Percentiles rank a stretch among this genome's conserved stretches.
phyloP scores from a whole-genome alignment of 805 yeast species.

The Kodamaea restingae region DNA sequence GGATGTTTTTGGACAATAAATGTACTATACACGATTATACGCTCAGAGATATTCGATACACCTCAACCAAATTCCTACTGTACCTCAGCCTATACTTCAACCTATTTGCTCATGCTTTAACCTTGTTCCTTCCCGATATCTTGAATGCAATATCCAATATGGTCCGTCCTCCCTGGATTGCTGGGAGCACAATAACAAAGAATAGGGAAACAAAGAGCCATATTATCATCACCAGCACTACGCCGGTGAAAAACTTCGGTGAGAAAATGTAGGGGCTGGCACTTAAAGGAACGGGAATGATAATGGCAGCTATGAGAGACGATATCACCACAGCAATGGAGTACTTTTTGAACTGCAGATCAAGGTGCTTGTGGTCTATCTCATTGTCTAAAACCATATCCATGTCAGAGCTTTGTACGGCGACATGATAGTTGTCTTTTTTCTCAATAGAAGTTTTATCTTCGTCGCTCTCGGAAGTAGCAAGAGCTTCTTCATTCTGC shows the following conservation, averaged over 20 bases:
- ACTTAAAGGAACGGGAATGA: conserved; percentile 33
- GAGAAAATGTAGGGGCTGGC: conserved; percentile 32
- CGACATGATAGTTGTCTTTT: background rate
- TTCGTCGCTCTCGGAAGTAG: background rate
- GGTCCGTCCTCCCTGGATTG: conserved; percentile 21
- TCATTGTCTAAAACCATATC: conserved; percentile 21
- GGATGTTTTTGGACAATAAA: conserved; percentile 1
- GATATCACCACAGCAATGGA: conserved; percentile 18
- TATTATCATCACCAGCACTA: conserved; percentile 26
- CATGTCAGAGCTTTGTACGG: conserved; percentile 1
- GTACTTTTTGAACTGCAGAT: conserved; percentile 28
- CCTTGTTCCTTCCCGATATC: background rate
- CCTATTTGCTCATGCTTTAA: too few species aligned
- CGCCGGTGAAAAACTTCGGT: conserved; percentile 27
- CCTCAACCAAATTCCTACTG: too few species aligned
- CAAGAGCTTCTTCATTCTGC: background rate
- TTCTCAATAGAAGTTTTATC: background rate
- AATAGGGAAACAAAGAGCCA: conserved; percentile 34
- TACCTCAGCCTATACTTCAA: too few species aligned
- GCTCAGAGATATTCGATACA: too few species aligned
- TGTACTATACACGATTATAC: too few species aligned
- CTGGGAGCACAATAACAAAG: conserved; percentile 27
- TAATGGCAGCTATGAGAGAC: conserved; percentile 21
- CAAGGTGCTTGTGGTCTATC: conserved; percentile 23
- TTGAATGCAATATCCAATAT: conserved; percentile 8